Evolutionary conservation across 768 basidiomycete genomes (phyloP), one percentile per base, ranked within the genome.

Genomic region (Russula sp.): DNA sequence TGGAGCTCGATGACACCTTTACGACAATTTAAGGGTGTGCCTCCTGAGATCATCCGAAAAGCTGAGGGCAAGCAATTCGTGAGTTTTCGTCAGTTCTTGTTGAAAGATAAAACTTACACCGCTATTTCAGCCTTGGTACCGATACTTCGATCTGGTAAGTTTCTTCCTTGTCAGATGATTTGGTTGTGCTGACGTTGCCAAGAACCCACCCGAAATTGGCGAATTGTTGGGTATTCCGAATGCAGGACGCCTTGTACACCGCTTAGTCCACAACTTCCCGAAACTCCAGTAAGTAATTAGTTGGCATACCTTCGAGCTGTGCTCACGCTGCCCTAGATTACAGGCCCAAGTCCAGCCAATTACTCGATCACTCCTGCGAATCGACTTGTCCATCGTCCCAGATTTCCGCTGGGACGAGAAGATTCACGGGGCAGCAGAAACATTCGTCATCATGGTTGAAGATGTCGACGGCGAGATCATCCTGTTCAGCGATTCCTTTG

Each of bases 351-450:
- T 98, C 0, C 92, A 97, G 68, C 97, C 96, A 0, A 93, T 99
- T 69, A 98, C 97, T 0, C 87, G 95, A 10, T 90, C 93, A 0
- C 83, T 98, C 14, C 81, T 99, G 14, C 85, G 92, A 38, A 87
- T 98, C 58, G 96, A 98, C 66, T 75, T 99, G 16, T 93, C 92
- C 3, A 95, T 99, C 70, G 84, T 85, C 3, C 95, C 97, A n/a
- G 97, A 98, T 71, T 99, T 98, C 83, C 83, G 88, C 48, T 99
- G 97, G 97, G 95, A 98, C 41, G 91, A 93, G 69, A 92, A 92
- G 72, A 83, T 94, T 7, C 96, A 98, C 66, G 91, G 93, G 4
- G 73, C 79, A 0, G 86, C 92, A 0, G 93, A 98, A 73, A 85
- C 88, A 0, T 99, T 99, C 80, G 83, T 88, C 72, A 93, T 99